These are phyloP conservation scores for Haplosporangium sp. DNA, from an alignment of 371 early-diverging fungal species.

Conservation along the genomic window DNA sequence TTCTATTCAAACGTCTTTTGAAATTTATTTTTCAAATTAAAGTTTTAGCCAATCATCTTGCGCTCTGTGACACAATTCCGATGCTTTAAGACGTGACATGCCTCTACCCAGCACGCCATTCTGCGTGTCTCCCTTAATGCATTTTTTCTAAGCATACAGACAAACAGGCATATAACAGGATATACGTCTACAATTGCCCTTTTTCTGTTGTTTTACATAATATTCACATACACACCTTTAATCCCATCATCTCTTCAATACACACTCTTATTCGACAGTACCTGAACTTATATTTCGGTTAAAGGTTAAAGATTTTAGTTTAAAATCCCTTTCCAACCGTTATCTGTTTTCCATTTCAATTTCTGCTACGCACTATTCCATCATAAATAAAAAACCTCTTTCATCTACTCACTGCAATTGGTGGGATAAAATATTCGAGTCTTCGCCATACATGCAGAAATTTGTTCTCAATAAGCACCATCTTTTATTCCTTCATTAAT, in stretches of 20 bases:
- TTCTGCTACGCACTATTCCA: too few relatives aligned
- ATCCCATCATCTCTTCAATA: too few relatives aligned
- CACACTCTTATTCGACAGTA: too few relatives aligned
- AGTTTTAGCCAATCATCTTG: conserved; percentile 12
- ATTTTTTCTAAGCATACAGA: neutral
- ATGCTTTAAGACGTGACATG: conserved; percentile 22
- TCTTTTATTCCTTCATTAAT: neutral
- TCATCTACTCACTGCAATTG: neutral
- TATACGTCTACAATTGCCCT: neutral
- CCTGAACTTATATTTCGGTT: too few relatives aligned
- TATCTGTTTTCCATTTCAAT: too few relatives aligned
- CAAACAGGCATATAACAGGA: neutral
- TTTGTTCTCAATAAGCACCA: neutral
- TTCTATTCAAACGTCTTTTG: neutral
- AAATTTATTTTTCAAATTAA: neutral
- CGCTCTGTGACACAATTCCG: conserved; percentile 16
- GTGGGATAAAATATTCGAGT: neutral
- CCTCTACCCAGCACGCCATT: conserved; percentile 23
- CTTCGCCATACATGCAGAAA: neutral
- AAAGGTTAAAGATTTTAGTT: too few relatives aligned
- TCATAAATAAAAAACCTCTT: neutral
- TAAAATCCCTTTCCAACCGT: too few relatives aligned
- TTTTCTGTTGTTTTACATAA: neutral
- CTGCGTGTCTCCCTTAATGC: neutral
- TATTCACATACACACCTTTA: neutral